These are phyloP conservation scores for Neurospora sp. DNA, from an alignment of 495 filamentous ascomycete genomes.

Conservation along the genomic window DNA sequence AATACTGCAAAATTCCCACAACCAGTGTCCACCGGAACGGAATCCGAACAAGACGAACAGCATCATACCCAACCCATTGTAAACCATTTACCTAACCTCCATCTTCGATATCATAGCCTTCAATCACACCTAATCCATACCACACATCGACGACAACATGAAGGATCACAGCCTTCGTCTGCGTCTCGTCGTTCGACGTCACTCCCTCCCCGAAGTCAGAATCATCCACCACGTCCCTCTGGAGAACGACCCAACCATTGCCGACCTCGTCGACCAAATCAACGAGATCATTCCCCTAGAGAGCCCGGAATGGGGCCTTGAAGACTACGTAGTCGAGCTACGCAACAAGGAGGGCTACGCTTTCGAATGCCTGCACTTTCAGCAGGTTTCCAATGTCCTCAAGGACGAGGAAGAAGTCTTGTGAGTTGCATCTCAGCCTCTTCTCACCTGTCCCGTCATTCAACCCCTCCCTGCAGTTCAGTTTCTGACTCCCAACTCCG, in stretches of 20 bases:
- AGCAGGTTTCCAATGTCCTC: conserved; percentile 56
- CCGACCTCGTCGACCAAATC: conserved; percentile 73
- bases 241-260: conserved; percentile 54
- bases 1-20: background rate
- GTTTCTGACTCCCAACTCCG: conserved; percentile 6
- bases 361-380: conserved; percentile 88
- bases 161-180: conserved; percentile 54
- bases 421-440: conserved; percentile 35
- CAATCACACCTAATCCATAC: background rate
- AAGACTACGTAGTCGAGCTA: conserved; percentile 87
- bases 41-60: background rate
- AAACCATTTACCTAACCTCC: background rate
- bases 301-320: conserved; percentile 72
- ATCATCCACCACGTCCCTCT: conserved; percentile 62
- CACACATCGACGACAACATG: conserved; percentile 12
- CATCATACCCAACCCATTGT: background rate
- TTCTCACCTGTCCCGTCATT: conserved; percentile 1
- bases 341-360: conserved; percentile 40
- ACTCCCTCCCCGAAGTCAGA: conserved; percentile 64
- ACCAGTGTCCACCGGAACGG: background rate
- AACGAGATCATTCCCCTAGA: conserved; percentile 81
- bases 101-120: background rate
- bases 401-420: conserved; percentile 78
- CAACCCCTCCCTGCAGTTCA: background rate
- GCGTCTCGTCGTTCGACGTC: conserved; percentile 69